A percentile compares a stretch with the other conserved stretches of the same genome.
Conservation (phyloP, 83 land plant genomes). For the Isoetes engelmannii region DNA sequence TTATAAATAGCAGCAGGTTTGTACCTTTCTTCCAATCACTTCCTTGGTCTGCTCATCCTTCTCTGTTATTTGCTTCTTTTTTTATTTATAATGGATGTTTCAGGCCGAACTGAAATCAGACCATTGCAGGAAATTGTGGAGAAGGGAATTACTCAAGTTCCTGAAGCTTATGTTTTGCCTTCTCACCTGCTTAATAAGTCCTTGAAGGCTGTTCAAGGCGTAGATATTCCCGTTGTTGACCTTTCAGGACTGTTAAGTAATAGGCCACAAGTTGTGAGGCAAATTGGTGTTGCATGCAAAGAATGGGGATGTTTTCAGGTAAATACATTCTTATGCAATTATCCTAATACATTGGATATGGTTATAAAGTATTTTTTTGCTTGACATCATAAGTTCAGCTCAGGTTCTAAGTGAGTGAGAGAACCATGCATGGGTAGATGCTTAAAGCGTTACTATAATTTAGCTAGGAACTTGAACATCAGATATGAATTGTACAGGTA, state of each 20-base stretch:
- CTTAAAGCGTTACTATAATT: no score
- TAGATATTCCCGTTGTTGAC: conserved; percentile 20
- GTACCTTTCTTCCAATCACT: no score
- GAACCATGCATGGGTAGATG: neutral
- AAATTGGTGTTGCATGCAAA: conserved; percentile 16
- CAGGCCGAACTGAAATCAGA: no score
- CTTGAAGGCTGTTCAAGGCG: neutral
- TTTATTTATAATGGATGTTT: no score
- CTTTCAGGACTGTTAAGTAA: neutral
- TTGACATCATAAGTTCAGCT: neutral
- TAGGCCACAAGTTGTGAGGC: neutral
- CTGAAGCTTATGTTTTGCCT: conserved; percentile 17
- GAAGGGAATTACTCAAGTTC: neutral
- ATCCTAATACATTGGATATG: neutral
- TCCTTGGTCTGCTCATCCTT: no score
- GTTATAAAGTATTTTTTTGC: neutral
- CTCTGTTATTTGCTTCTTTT: no score
- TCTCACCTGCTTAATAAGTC: neutral
- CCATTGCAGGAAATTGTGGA: conserved; percentile 8
- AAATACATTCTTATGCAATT: neutral
- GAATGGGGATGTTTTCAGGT: conserved; percentile 31
- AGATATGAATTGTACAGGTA: neutral
- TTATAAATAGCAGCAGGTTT: no score
- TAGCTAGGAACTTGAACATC: no score
- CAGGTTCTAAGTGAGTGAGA: neutral